Evolutionary conservation across 768 basidiomycete species (phyloP).

Genomic region (Butyriboletus loyo): DNA sequence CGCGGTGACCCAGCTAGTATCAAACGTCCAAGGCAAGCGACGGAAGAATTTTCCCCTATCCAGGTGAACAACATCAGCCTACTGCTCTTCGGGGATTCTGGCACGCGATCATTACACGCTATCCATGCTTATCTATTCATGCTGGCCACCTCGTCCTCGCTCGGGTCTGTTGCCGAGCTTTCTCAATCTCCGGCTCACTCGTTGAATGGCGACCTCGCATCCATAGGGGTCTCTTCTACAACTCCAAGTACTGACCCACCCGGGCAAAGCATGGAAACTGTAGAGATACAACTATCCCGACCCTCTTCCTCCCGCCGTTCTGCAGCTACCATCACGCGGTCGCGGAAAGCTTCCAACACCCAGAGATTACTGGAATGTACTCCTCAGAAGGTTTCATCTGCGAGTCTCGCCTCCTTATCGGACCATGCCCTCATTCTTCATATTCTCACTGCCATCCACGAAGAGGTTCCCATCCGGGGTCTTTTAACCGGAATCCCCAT

Average conservation of each 20-base stretch:
- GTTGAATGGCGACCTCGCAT: conserved; percentile 28
- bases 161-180: conserved; percentile 46
- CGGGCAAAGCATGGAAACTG: conserved; percentile 16
- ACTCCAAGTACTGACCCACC: conserved; percentile 32
- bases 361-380: conserved; percentile 50
- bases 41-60: conserved; percentile 46
- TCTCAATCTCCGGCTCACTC: conserved; percentile 42
- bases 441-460: conserved; percentile 64
- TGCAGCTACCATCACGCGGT: conserved; percentile 45
- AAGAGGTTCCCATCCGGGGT: conserved; percentile 71
- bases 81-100: conserved; percentile 55
- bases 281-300: conserved; percentile 28
- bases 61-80: conserved; percentile 46
- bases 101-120: conserved; percentile 73
- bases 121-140: conserved; percentile 79
- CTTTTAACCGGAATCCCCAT: conserved; percentile 81
- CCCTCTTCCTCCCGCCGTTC: conserved; percentile 46
- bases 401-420: conserved; percentile 57
- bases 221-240: conserved; percentile 30
- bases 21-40: conserved; percentile 43
- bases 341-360: conserved; percentile 56
- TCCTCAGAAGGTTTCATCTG: conserved; percentile 40
- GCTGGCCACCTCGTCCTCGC: conserved; percentile 65
- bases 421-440: conserved; percentile 74
- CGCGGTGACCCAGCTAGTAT: conserved; percentile 45